Conservation (phyloP, 2,329 filamentous ascomycete species). For the Intubia oerlemansii region DNA sequence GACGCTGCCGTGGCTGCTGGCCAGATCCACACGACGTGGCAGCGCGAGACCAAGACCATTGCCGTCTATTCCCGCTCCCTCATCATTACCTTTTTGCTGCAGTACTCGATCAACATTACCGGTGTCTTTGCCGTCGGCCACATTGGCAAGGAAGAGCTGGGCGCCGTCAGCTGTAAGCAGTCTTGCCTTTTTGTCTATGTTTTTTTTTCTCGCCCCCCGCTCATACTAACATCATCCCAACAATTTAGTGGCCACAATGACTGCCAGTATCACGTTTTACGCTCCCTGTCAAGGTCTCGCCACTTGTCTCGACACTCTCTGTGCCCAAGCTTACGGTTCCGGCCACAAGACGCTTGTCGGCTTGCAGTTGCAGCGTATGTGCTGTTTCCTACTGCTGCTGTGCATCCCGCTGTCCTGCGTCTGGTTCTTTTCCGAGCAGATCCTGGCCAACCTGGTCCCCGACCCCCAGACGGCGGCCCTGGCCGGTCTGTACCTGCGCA, state of each 20-base stretch:
- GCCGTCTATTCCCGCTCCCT: slow-evolving; percentile 48
- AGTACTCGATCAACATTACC: slow-evolving; percentile 68
- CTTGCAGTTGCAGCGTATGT: slow-evolving; percentile 61
- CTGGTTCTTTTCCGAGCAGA: slow-evolving; percentile 45
- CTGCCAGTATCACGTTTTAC: slow-evolving; percentile 57
- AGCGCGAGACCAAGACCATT: slow-evolving; percentile 69
- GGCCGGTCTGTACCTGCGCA: slow-evolving; percentile 51
- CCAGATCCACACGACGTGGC: slow-evolving; percentile 76
- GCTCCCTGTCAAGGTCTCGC: slow-evolving; percentile 68
- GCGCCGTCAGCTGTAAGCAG: slow-evolving; percentile 32
- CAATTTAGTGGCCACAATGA: slow-evolving; percentile 44
- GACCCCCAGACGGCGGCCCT: slow-evolving; percentile 48
- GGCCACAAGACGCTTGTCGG: slow-evolving; percentile 79
- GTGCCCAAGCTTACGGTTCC: slow-evolving; percentile 82
- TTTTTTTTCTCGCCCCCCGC: neutral
- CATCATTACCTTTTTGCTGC: slow-evolving; percentile 53
- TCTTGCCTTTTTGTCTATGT: neutral
- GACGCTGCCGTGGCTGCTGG: slow-evolving; percentile 66
- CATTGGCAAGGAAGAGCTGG: slow-evolving; percentile 49
- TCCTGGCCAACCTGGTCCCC: slow-evolving; percentile 45
- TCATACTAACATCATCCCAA: neutral
- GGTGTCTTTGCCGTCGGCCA: slow-evolving; percentile 62
- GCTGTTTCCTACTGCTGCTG: slow-evolving; percentile 48
- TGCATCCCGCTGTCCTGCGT: slow-evolving; percentile 48
- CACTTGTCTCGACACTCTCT: slow-evolving; percentile 80